Conservation (phyloP, 164 flowering plant species). For the Santalum album region DNA sequence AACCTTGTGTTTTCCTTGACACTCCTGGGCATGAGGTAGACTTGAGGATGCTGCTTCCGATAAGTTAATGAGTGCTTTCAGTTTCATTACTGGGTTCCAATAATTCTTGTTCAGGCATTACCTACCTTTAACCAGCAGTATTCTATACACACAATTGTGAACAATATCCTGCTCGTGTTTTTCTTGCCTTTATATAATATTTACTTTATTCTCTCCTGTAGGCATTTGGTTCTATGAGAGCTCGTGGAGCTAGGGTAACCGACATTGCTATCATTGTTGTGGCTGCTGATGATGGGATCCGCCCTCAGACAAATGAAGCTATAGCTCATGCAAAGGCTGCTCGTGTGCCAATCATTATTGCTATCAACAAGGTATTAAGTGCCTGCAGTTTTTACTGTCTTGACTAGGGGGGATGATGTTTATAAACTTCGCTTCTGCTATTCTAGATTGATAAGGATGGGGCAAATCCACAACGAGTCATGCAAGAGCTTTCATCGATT, state of each 20-base stretch:
- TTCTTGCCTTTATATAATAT: conserved; percentile 7
- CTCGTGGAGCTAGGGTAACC: conserved; percentile 95
- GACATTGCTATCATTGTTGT: conserved; percentile 95
- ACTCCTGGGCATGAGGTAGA: conserved; percentile 98
- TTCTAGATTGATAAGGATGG: conserved; percentile 90
- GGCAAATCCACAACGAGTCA: conserved; percentile 79
- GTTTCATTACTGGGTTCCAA: background rate
- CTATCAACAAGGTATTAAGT: conserved; percentile 70
- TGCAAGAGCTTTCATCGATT: conserved; percentile 89
- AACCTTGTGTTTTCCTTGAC: conserved; percentile 85
- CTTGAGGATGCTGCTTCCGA: too few species aligned
- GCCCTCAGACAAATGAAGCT: conserved; percentile 97
- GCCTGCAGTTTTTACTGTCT: background rate
- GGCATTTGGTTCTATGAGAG: conserved; percentile 99
- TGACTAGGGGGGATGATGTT: conserved; percentile 2
- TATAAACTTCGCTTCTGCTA: conserved; percentile 1
- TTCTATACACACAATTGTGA: conserved; percentile 6
- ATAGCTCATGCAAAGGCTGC: conserved; percentile 99
- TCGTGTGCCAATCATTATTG: conserved; percentile 82
- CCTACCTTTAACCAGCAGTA: background rate
- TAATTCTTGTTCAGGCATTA: background rate
- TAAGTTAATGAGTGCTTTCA: too few species aligned
- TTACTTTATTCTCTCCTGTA: conserved; percentile 16
- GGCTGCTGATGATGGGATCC: conserved; percentile 97
- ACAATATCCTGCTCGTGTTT: conserved; percentile 2